Evolutionary conservation across 2,329 filamentous ascomycete species (phyloP), one percentile per base, ranked within the genome.

Genomic region (Microthyrium microscopicum): DNA sequence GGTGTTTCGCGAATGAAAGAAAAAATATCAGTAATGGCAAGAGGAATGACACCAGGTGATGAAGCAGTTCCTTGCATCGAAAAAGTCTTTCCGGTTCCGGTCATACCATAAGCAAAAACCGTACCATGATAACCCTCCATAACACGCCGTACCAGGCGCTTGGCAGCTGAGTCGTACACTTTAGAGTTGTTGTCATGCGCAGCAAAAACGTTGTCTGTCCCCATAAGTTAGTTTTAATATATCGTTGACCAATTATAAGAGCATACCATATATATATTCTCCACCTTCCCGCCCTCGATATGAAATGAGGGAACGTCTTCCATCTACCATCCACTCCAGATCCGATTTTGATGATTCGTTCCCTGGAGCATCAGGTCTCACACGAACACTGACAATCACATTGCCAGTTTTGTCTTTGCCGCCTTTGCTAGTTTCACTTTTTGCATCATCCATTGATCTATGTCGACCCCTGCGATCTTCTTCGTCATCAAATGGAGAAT

Each of bases 111-210:
- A 13, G 87, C 87, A 53, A 98, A 95, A 17, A 98, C 89, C 1
- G 89, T 98, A 38, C 87, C 89, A 49, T 95, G 87, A 53, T 95
- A 98, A 26, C 89, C 89, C 61, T 98, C 89, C 89, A 98, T 98
- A 31, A 98, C 89, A 47, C 89, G 70, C 44, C 89, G 78, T 29
- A 98, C 89, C 33, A 98, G 65, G 40, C 89, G 78, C 58, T 95
- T 95, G 27, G 89, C 89, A 29, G 73, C 81, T 41, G 87, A 75
- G 56, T 98, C 89, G 53, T 98, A 98, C 7, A 98, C 89, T 51
- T 78, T 77, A 34, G 82, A 74, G 52, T 98, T 98, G 52, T 94
- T 81, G 51, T 98, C 87, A 51, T 91, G 74, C 13, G 84, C 80
- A 32, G 82, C 74, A 56, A 98, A 98, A 40, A 95, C 89, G 58